Evolutionary conservation across 2,329 filamentous ascomycete genomes (phyloP).

Genomic region (Calonectria pseudoturangicola): DNA sequence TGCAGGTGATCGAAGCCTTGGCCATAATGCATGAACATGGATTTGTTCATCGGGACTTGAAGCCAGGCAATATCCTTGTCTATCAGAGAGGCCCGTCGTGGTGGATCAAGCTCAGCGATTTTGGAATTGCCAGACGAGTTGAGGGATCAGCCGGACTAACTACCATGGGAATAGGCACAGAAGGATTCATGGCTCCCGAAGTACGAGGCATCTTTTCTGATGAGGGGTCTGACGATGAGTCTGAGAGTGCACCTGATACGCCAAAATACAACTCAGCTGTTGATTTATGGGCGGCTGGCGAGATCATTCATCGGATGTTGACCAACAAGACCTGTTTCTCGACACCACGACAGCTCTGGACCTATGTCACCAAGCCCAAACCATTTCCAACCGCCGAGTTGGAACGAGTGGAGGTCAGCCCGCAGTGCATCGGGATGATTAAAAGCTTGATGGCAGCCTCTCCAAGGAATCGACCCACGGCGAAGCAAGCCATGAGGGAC

Average conservation of each 20-base stretch:
- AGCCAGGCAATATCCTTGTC: neutral
- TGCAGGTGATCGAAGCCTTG: neutral
- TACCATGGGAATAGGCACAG: neutral
- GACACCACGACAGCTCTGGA: neutral
- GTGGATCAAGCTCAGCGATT: conserved; percentile 9
- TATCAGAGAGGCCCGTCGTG: neutral
- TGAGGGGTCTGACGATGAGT: neutral
- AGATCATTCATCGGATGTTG: conserved; percentile 51
- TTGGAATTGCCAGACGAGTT: neutral
- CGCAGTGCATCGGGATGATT: neutral
- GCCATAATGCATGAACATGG: neutral
- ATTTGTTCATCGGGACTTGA: neutral
- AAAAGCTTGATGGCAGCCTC: neutral
- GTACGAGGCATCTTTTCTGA: neutral
- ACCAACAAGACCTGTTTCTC: neutral
- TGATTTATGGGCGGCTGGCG: conserved; percentile 59
- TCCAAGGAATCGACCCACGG: conserved; percentile 1
- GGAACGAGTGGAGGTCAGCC: neutral
- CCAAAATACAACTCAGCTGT: conserved; percentile 12
- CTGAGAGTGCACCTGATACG: neutral
- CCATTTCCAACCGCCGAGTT: neutral
- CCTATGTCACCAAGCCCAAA: conserved; percentile 9
- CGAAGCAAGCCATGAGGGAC: neutral
- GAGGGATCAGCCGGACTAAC: neutral
- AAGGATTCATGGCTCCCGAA: neutral